Evolutionary conservation across 805 yeast species (phyloP).

Genomic region (Candida fluviatilis): DNA sequence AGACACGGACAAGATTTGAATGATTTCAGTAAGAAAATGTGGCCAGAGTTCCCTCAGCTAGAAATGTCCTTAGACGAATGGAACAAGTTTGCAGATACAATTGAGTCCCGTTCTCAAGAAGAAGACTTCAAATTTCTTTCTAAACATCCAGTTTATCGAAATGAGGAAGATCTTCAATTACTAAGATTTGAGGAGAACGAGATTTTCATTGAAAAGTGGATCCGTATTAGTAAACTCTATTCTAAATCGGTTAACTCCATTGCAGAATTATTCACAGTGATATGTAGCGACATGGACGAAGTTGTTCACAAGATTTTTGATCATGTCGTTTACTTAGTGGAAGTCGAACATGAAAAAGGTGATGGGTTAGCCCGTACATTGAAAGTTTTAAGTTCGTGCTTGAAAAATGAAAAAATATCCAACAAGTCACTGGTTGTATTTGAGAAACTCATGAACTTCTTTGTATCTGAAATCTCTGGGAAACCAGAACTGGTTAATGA

Average conservation of each 20-base stretch:
- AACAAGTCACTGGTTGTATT: conserved; percentile 10
- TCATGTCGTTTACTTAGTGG: conserved; percentile 11
- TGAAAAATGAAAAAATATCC: conserved; percentile 11
- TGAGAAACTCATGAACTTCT: conserved; percentile 31
- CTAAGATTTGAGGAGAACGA: conserved; percentile 6
- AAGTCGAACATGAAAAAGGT: conserved; percentile 8
- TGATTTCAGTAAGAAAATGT: conserved; percentile 7
- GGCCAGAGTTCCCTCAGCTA: conserved; percentile 18
- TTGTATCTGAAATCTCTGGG: conserved; percentile 28
- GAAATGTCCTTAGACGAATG: conserved; percentile 12
- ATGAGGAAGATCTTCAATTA: conserved; percentile 8
- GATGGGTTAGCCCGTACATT: conserved; percentile 9
- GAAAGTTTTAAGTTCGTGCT: conserved; percentile 10
- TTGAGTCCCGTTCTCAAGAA: conserved; percentile 6
- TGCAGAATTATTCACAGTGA: conserved; percentile 15
- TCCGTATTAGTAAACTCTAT: conserved; percentile 15
- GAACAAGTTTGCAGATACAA: conserved; percentile 9
- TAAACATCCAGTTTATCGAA: conserved; percentile 8
- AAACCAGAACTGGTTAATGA: conserved; percentile 19
- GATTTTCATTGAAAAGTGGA: conserved; percentile 12
- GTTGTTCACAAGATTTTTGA: conserved; percentile 9
- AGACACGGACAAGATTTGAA: conserved; percentile 17
- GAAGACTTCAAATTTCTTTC: conserved; percentile 9
- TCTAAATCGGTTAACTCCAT: conserved; percentile 17
- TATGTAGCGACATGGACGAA: conserved; percentile 7